These are phyloP conservation scores for Macroventuria anomochaeta DNA, from an alignment of 2,329 filamentous ascomycete species.

Conservation along the genomic window DNA sequence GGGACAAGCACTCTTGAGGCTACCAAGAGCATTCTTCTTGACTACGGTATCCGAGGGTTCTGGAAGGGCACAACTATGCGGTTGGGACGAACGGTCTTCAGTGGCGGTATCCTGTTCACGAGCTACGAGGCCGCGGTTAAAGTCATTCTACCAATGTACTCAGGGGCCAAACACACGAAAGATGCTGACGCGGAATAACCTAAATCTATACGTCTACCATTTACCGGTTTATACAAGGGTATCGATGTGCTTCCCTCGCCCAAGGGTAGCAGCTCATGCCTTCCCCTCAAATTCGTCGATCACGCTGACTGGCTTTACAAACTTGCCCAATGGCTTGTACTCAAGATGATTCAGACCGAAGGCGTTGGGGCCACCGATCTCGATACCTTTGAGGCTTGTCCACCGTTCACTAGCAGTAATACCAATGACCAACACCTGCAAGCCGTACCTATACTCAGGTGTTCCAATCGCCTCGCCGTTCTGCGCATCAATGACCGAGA, in stretches of 20 bases:
- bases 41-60: conserved; percentile 66
- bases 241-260: background rate
- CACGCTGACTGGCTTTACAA: conserved; percentile 61
- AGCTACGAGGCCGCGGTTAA: conserved; percentile 65
- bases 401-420: conserved; percentile 63
- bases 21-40: conserved; percentile 59
- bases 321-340: conserved; percentile 60
- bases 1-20: conserved; percentile 66
- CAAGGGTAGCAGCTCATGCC: conserved; percentile 1
- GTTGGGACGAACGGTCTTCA: conserved; percentile 67
- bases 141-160: conserved; percentile 54
- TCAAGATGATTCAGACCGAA: conserved; percentile 58
- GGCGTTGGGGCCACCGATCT: conserved; percentile 58
- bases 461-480: conserved; percentile 60
- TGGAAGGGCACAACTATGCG: conserved; percentile 75
- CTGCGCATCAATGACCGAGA: conserved; percentile 57
- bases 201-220: background rate
- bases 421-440: conserved; percentile 60
- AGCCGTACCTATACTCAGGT: conserved; percentile 62
- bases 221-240: background rate
- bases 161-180: conserved; percentile 23
- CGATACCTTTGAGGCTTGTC: conserved; percentile 58
- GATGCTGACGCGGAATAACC: conserved; percentile 29
- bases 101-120: conserved; percentile 71
- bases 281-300: conserved; percentile 56